Evolutionary conservation across 306 rosid species (phyloP).

Genomic region (Trifolium dubium): DNA sequence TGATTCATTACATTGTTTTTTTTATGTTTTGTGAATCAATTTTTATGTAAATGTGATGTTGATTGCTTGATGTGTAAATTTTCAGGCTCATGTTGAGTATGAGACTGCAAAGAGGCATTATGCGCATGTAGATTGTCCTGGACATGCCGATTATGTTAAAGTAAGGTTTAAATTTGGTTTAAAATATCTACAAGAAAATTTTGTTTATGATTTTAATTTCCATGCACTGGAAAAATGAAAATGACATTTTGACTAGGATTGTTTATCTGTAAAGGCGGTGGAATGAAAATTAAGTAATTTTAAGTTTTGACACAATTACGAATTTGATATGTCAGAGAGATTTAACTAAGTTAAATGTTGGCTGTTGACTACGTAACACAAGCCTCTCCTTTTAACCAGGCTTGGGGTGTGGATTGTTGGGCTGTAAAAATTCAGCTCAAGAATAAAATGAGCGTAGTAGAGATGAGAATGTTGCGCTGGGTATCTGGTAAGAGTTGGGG

Average conservation of each 20-base stretch:
- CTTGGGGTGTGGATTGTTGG: not conserved
- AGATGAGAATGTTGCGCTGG: not conserved
- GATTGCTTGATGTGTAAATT: constrained; percentile 30
- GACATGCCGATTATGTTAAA: constrained; percentile 94
- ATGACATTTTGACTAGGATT: not conserved
- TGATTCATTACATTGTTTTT: not conserved
- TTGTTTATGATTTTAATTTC: not conserved
- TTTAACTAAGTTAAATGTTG: not conserved
- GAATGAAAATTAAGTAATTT: constrained; percentile 8
- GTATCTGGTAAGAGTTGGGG: not conserved
- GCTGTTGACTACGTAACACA: not conserved
- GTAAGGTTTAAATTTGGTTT: constrained; percentile 51
- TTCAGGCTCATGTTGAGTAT: constrained; percentile 93
- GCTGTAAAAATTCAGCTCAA: not conserved
- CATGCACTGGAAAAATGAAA: not conserved
- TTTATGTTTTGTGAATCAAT: not conserved
- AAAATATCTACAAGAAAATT: not conserved
- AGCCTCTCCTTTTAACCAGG: not conserved
- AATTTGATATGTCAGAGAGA: not conserved
- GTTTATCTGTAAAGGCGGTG: not conserved
- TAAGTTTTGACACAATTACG: not conserved
- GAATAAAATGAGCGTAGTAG: not conserved
- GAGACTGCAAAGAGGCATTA: constrained; percentile 83
- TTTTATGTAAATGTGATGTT: not conserved
- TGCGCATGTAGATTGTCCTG: constrained; percentile 95